Base-by-base conservation (phyloP, 2,329 filamentous ascomycete species). In the Trichoderma afroharzianum region DNA sequence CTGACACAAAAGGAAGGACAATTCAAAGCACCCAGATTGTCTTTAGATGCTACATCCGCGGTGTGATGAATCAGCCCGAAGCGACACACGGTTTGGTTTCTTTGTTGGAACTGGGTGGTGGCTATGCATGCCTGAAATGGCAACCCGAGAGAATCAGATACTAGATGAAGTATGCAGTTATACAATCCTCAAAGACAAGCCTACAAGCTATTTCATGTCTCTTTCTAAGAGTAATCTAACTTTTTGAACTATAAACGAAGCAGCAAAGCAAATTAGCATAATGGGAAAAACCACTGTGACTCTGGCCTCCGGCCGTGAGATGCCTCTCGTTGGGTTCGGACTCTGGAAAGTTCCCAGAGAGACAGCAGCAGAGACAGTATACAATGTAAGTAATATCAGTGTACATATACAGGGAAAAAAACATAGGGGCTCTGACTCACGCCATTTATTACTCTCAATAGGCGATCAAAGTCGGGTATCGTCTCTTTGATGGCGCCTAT, bases 341-440 rank as follows among this genome's bases (percentile, higher is more conserved):
- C 84, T 93, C 50, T 93, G 91, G 91, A 93, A 93, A 81, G 90
- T 93, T 70, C 87, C 86, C 78, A 74, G 75, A 28, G 72, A 77
- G 50, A 73, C 76, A 32, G 76, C 77, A 33, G 78, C 78, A 14
- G 88, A 91, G 73, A 87, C 86, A 72, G 89, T 93, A 72, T 93
- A 94, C 83, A 90, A 84, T 73, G 74, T 62, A 26, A 39, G 58
- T 62, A 1, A 0, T 9, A 39, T 5, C n/a, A 26, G 21, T 26
- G 5, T 4, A 0, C 4, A 7, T 11, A 14, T 39, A 2, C n/a
- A 50, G 9, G 15, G n/a, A n/a, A 24, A 15, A 24, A 26, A 4
- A 9, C n/a, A 36, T 24, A 24, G 2, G 12, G 4, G 3, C 6
- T 39, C 6, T 18, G 14, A 7, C 12, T 59, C 9, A 32, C 28